These are phyloP conservation scores for Pyrenophora tritici-repentis DNA, from an alignment of 2,329 filamentous ascomycete genomes.

Conservation along the genomic window DNA sequence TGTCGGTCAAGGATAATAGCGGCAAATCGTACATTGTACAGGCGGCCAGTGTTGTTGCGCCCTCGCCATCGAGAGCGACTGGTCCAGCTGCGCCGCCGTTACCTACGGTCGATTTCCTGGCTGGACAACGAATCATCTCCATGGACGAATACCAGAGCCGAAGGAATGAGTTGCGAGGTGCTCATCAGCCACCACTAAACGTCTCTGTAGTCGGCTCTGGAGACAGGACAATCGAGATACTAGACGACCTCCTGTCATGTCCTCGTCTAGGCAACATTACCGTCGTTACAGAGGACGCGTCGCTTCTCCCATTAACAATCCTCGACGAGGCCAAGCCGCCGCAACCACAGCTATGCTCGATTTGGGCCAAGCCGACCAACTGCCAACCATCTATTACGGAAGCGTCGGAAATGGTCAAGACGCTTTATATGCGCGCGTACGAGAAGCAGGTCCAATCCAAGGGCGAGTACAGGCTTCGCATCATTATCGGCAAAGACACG, in stretches of 20 bases:
- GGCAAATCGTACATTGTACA: slow-evolving; percentile 33
- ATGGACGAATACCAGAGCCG: slow-evolving; percentile 38
- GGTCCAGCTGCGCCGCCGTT: slow-evolving; percentile 25
- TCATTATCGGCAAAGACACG: slow-evolving; percentile 35
- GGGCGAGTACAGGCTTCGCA: slow-evolving; percentile 34
- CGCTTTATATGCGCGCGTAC: slow-evolving; percentile 43
- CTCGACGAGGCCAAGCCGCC: slow-evolving; percentile 33
- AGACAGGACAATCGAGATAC: slow-evolving; percentile 34
- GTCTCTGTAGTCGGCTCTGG: slow-evolving; percentile 40
- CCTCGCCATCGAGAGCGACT: slow-evolving; percentile 26
- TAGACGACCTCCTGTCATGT: slow-evolving; percentile 43
- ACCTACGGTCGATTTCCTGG: slow-evolving; percentile 34
- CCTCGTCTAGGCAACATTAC: slow-evolving; percentile 43
- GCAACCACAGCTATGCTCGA: slow-evolving; percentile 41
- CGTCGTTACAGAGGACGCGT: slow-evolving; percentile 41
- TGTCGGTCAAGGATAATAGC: slow-evolving; percentile 32
- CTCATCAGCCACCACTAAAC: slow-evolving; percentile 37
- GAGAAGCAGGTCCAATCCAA: slow-evolving; percentile 45
- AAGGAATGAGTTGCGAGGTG: slow-evolving; percentile 37
- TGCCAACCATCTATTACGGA: slow-evolving; percentile 26
- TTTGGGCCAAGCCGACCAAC: slow-evolving; percentile 40
- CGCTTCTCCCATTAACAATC: slow-evolving; percentile 35
- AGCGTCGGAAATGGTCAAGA: slow-evolving; percentile 38
- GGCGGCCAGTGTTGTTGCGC: slow-evolving; percentile 35
- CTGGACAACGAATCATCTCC: slow-evolving; percentile 43